Conservation (phyloP, 176 grass and related monocot genomes). For the Rhynchospora breviuscula region DNA sequence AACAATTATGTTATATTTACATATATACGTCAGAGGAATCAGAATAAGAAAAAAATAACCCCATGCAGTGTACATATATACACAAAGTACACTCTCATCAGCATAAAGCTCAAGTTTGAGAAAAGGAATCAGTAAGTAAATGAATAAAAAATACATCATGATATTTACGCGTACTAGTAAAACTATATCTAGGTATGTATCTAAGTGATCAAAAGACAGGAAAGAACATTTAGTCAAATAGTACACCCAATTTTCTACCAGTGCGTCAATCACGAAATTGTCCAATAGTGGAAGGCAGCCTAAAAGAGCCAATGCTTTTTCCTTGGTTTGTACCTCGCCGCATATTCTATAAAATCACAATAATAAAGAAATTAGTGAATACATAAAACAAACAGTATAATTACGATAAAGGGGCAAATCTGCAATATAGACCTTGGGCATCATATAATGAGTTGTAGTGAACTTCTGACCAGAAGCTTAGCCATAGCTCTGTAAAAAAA, state of each 20-base stretch:
- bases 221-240: background rate
- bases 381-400: background rate
- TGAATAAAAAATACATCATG: conserved; percentile 3
- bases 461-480: conserved; percentile 98
- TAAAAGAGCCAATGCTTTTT: conserved; percentile 96
- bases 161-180: background rate
- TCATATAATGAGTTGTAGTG: conserved; percentile 98
- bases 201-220: background rate
- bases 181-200: background rate
- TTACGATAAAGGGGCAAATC: background rate
- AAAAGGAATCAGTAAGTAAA: conserved; percentile 1
- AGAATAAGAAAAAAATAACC: background rate
- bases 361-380: background rate
- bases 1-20: background rate
- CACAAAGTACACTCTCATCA: background rate
- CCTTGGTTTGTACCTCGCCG: conserved; percentile 66
- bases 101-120: background rate
- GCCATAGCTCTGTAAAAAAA: conserved; percentile 69
- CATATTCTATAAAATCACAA: conserved; percentile 46
- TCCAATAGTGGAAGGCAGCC: background rate
- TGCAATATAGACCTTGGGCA: conserved; percentile 51
- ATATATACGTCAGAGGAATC: background rate
- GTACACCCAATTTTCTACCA: background rate
- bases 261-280: background rate
- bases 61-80: conserved; percentile 9